A percentile compares a stretch with the other conserved stretches of the same genome.
These are phyloP conservation scores for Thalassiosira hispida DNA, from an alignment of 352 stramenopile genomes.

Conservation along the genomic window DNA sequence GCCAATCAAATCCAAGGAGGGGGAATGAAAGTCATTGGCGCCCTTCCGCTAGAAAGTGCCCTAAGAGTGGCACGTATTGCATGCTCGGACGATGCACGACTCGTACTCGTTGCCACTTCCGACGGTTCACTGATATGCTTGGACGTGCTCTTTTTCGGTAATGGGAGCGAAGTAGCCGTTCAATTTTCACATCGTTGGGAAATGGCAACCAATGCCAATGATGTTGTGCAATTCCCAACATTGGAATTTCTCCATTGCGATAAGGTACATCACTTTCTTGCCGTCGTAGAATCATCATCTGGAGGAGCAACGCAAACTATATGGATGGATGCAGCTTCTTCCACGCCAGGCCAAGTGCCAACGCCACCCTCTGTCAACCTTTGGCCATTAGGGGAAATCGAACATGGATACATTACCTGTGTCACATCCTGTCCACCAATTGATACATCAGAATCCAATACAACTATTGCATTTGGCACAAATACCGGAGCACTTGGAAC, in stretches of 20 bases:
- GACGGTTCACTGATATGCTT: conserved; percentile 70
- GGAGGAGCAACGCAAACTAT: conserved; percentile 33
- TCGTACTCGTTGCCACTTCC: conserved; percentile 59
- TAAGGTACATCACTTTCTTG: conserved; percentile 54
- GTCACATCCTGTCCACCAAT: conserved; percentile 29
- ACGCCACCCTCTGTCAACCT: conserved; percentile 21
- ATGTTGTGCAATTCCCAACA: conserved; percentile 19
- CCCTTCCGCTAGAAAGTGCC: neutral
- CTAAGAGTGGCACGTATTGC: conserved; percentile 14
- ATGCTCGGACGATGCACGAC: conserved; percentile 57
- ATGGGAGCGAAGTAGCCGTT: neutral
- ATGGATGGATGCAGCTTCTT: conserved; percentile 62
- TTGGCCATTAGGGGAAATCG: conserved; percentile 11
- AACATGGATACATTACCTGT: conserved; percentile 35
- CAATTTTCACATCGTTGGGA: conserved; percentile 60
- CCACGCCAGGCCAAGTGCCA: conserved; percentile 24
- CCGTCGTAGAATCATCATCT: conserved; percentile 41
- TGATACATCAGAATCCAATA: neutral
- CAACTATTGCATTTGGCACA: conserved; percentile 27
- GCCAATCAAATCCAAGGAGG: conserved; percentile 14
- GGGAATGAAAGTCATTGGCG: conserved; percentile 21
- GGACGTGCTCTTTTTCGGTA: conserved; percentile 37
- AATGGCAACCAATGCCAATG: conserved; percentile 10
- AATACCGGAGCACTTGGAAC: conserved; percentile 48
- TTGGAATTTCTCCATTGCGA: conserved; percentile 46